These are phyloP conservation scores for Ganoderma sinense DNA, from an alignment of 1,284 basidiomycete species.

Conservation along the genomic window DNA sequence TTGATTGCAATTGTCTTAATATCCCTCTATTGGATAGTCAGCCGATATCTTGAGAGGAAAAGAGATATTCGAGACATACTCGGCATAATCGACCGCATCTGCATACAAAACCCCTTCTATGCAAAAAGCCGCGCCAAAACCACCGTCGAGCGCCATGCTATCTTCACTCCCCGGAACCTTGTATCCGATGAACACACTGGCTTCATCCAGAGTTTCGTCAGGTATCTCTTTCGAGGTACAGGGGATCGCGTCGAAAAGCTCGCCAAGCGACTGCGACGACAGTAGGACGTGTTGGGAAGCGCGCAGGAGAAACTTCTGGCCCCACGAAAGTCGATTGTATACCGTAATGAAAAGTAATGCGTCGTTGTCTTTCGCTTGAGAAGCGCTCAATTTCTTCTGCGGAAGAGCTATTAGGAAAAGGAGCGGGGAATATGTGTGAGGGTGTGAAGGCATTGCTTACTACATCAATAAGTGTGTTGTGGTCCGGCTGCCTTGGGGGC, in stretches of 20 bases:
- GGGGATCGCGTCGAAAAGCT: constrained; percentile 66
- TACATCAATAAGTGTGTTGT: constrained; percentile 59
- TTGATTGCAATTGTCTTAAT: constrained; percentile 47
- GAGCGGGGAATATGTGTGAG: constrained; percentile 17
- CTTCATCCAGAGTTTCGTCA: constrained; percentile 44
- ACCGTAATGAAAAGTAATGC: constrained; percentile 66
- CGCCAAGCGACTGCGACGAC: constrained; percentile 76
- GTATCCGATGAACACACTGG: constrained; percentile 47
- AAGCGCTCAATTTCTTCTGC: constrained; percentile 43
- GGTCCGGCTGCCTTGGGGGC: constrained; percentile 67
- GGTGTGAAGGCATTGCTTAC: constrained; percentile 42
- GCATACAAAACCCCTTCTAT: constrained; percentile 69
- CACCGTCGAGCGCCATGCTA: constrained; percentile 28
- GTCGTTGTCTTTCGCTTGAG: constrained; percentile 39
- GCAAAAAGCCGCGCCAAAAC: constrained; percentile 56
- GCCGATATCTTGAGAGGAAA: constrained; percentile 8
- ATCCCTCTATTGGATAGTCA: constrained; percentile 56
- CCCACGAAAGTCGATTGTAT: constrained; percentile 66
- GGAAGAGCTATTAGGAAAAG: background rate
- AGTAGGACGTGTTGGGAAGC: constrained; percentile 72
- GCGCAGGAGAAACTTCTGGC: constrained; percentile 64
- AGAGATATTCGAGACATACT: constrained; percentile 48
- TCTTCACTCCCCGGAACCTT: constrained; percentile 28
- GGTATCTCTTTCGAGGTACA: constrained; percentile 68
- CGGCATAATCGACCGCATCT: constrained; percentile 64